Evolutionary conservation across 1,284 basidiomycete species (phyloP), one percentile per base, ranked within the genome.

Genomic region (Marasmius fiardii): DNA sequence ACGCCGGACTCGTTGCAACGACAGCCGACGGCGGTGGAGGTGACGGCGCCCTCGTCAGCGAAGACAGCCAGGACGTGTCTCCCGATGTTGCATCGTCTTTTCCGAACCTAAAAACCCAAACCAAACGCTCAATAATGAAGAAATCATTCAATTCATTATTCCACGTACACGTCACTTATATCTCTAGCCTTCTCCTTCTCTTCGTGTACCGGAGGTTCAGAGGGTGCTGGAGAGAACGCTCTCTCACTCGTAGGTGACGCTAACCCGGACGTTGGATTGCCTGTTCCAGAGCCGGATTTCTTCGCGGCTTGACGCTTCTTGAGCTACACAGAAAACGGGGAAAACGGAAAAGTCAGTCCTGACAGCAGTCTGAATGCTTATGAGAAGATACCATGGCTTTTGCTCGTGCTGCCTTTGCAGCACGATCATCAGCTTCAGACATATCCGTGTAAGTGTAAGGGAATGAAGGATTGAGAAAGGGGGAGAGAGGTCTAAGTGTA

Each of bases 281-380:
- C 60, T 26, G 70, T 58, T 45, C 68, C 59, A 47, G 70, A 64
- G 18, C 68, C 74, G 31, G 72, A 77, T 51, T 73, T 71, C 66
- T 86, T 86, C 74, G 88, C 84, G 63, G 85, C 81, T 63, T 88
- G 86, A 58, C 84, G 82, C 67, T 85, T 90, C 74, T 87, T 85
- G 66, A 90, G 76, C 88, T 90, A 23, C 56, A 50, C 53, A 51
- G 47, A 53, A 45, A 52, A 58, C 60, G 52, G 59, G 61, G 52
- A 53, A 37, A 18, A 55, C 47, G n/a, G n/a, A n/a, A n/a, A 23
- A 53, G 39, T 55, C 28, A 45, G 43, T 41, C 28, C 31, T 55
- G 35, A 51, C 18, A 33, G 24, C 24, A 54, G 50, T 43, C 62
- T 51, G 61, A 61, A 21, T 31, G 37, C 53, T 51, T 53, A 52